Evolutionary conservation across 805 yeast species (phyloP).

Genomic region (Starmerella bombi): DNA sequence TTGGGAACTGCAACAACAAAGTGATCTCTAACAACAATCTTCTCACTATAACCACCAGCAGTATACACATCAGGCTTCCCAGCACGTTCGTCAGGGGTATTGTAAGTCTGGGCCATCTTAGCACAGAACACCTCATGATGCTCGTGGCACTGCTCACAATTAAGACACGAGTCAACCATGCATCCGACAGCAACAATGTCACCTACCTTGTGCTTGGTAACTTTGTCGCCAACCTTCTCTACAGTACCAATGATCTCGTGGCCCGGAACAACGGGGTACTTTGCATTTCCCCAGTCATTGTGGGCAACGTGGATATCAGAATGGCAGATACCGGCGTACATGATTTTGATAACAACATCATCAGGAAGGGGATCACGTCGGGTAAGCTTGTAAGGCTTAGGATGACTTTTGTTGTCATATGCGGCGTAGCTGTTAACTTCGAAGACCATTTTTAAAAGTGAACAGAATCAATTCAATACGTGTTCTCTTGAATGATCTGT

Average conservation of each 20-base stretch:
- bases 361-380: conserved; percentile 16
- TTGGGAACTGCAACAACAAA: conserved; percentile 56
- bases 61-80: conserved; percentile 45
- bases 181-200: conserved; percentile 79
- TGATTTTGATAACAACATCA: conserved; percentile 27
- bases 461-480: too few relatives aligned
- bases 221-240: conserved; percentile 44
- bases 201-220: conserved; percentile 40
- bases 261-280: conserved; percentile 34
- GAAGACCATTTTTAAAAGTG: conserved; percentile 5
- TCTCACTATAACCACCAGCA: conserved; percentile 35
- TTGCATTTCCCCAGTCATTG: conserved; percentile 38
- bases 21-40: conserved; percentile 38
- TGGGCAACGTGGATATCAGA: conserved; percentile 41
- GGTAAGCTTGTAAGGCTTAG: conserved; percentile 6
- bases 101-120: conserved; percentile 40
- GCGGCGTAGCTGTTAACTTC: conserved; percentile 12
- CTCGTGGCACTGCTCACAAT: conserved; percentile 46
- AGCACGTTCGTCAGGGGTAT: conserved; percentile 32
- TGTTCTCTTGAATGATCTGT: too few relatives aligned
- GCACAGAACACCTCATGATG: conserved; percentile 48
- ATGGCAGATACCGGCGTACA: conserved; percentile 37
- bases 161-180: conserved; percentile 44
- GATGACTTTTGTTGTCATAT: neutral
- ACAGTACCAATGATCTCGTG: conserved; percentile 33